phyloP scores from a whole-genome alignment of 2,329 filamentous ascomycete species.

The Penicillium oxalicum region DNA sequence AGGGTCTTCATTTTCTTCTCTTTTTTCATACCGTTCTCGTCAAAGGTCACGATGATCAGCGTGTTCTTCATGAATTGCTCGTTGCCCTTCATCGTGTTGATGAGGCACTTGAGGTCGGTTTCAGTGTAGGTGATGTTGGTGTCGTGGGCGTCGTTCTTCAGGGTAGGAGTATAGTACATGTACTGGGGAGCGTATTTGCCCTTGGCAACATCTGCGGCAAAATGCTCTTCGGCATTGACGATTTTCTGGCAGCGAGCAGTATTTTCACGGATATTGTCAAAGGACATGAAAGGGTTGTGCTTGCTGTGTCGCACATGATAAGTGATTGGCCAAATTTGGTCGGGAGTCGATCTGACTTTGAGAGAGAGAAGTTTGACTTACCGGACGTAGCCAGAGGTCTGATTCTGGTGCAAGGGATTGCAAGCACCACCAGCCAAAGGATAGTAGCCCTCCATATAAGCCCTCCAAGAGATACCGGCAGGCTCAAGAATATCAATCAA shows the following conservation, averaged over 20 bases:
- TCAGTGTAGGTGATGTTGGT: conserved; percentile 7
- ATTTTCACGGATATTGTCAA: conserved; percentile 14
- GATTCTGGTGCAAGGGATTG: conserved; percentile 8
- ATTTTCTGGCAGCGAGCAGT: conserved; percentile 12
- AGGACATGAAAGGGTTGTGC: conserved; percentile 15
- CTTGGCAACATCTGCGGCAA: conserved; percentile 9
- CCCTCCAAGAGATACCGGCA: conserved; percentile 12
- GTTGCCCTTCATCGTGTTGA: conserved; percentile 10
- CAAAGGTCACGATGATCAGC: conserved; percentile 12
- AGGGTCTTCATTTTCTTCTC: too few relatives aligned
- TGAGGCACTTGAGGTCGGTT: not conserved
- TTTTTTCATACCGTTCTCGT: conserved; percentile 4
- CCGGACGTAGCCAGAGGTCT: conserved; percentile 10
- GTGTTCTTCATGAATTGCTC: conserved; percentile 13
- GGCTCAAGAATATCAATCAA: conserved; percentile 12
- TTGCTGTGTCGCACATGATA: conserved; percentile 3
- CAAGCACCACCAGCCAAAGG: conserved; percentile 8
- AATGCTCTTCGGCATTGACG: conserved; percentile 12
- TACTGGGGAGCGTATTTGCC: conserved; percentile 6
- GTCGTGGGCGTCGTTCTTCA: conserved; percentile 8
- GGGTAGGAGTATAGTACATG: conserved; percentile 9
- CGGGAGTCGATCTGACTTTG: too few relatives aligned
- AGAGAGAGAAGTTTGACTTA: not conserved
- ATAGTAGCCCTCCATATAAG: conserved; percentile 11
- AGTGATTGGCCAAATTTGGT: not conserved